Evolutionary conservation across 179 eudicot genomes (phyloP), one percentile per base, ranked within the genome.

Genomic region (Actinidia polygama): DNA sequence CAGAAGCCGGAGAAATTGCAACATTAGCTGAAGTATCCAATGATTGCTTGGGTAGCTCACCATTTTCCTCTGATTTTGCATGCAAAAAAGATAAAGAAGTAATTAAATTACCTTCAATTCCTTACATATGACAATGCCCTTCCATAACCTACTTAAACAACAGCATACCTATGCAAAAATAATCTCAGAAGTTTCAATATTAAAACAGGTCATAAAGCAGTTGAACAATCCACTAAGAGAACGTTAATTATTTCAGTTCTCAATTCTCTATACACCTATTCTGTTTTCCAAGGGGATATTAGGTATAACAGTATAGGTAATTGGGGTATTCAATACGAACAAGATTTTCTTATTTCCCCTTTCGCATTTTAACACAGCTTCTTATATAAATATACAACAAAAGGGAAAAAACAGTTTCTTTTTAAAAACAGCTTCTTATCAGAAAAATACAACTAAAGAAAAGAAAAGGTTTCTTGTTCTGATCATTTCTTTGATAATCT

Each of bases 51-150:
- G 89, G 83, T 76, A 88, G 84, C 81, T 79, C 89, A 75, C 86
- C 91, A 82, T 83, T 85, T 89, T 96, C 97, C 91, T 88, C 99
- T 96, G 93, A 78, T 73, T 71, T 36, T 79, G 26, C 54, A 85
- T 72, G 53, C 68, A 61, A 83, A 62, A 54, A 66, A 66, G 44
- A 55, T 8, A 4, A 76, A 57, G 24, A 26, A 58, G 26, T 30
- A 30, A 30, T 30, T 30, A 30, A 73, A 73, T n/a, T 72, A 55
- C 36, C 36, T 30, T 30, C 75, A 71, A n/a, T 30, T 30, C 11
- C 55, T 72, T 10, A 72, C 26, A 30, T 72, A 71, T 71, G 76
- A 49, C 76, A 21, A 53, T 49, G 12, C n/a, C 11, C 76, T 4
- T 73, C 21, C 49, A 72, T 47, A 47, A 47, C 57, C 10, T 24